A percentile compares a stretch with the other conserved stretches of the same genome.
Conservation (phyloP, 495 filamentous ascomycete genomes). For the Penicillium cataractarum region DNA sequence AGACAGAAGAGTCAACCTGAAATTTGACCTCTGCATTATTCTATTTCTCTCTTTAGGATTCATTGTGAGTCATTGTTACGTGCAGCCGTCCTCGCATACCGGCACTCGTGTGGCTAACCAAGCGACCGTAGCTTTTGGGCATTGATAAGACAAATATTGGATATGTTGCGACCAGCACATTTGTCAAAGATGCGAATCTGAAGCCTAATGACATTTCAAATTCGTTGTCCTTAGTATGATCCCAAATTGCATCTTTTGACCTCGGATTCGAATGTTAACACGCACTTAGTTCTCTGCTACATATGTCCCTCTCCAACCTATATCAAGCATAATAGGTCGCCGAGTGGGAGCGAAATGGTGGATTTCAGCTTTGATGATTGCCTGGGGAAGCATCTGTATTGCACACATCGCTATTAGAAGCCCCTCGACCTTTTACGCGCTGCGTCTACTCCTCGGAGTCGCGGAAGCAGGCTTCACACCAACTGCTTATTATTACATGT, state of each 20-base stretch:
- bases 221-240: not conserved
- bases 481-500: not conserved
- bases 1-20: not conserved
- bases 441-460: not conserved
- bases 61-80: not conserved
- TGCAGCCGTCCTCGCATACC: not conserved
- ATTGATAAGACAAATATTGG: not conserved
- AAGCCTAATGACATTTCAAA: not conserved
- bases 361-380: conserved; percentile 5
- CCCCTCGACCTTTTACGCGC: not conserved
- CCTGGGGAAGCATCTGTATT: conserved; percentile 4
- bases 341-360: conserved; percentile 4
- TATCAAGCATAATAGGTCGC: conserved; percentile 7
- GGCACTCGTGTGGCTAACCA: not conserved
- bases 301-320: conserved; percentile 2
- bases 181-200: not conserved
- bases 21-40: not conserved
- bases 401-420: conserved; percentile 3
- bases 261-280: not conserved
- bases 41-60: not conserved
- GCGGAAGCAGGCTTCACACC: not conserved
- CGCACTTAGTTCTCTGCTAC: not conserved
- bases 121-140: not conserved
- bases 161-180: not conserved
- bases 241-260: not conserved